Evolutionary conservation across 345 rosid genomes (phyloP), one percentile per base, ranked within the genome.

Genomic region (Cardamine chenopodiifolia): DNA sequence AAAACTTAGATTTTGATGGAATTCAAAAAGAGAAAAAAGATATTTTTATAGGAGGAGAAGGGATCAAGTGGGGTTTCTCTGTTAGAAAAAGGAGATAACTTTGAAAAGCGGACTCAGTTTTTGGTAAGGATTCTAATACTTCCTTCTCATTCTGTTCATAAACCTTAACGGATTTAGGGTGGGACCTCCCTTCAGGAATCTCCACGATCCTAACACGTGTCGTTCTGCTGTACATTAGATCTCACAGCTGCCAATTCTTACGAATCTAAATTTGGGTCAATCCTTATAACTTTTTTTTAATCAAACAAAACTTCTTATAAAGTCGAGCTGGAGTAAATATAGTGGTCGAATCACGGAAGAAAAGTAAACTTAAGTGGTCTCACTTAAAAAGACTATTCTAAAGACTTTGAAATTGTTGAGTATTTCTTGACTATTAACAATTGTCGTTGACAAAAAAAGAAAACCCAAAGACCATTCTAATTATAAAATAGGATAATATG

Each of bases 51-150:
- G 69, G 28, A 65, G 31, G 48, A 34, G 42, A 49, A 18, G 4
- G 68, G 70, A 70, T 63, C 74, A 75, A 68, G 78, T 74, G 68
- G 56, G 74, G 0, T 8, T 31, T 26, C 49, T 68, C 47, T 45
- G 17, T 29, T 63, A 26, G 5, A 17, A 7, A 29, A 76, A 76
- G 71, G 80, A 70, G 12, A 42, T 52, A 70, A 50, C 66, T 63
- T 76, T 77, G 76, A 47, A 76, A 76, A 45, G 75, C 58, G 58
- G 52, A 55, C 70, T 76, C 59, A 1, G 75, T 7, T 70, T 70
- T 75, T 35, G 6, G 19, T 10, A 6, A 45, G 26, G 63, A 52
- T 59, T 42, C 74, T n/a, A n/a, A n/a, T n/a, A n/a, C n/a, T 15
- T 64, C 25, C 42, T 52, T 68, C 71, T 45, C 47, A 8, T 50